These are phyloP conservation scores for Albugo candida DNA, from an alignment of 352 stramenopile species.

Conservation along the genomic window DNA sequence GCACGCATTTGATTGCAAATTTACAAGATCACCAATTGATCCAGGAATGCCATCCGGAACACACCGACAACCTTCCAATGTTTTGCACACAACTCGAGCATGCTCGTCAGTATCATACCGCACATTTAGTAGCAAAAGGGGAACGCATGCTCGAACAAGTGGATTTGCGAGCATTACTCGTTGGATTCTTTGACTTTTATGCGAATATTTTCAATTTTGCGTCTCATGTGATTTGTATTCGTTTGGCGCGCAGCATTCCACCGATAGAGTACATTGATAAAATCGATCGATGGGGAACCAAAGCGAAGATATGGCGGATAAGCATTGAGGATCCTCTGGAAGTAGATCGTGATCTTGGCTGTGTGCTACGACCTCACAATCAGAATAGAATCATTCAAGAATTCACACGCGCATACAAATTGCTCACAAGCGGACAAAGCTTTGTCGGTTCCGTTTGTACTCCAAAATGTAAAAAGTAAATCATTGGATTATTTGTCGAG, in stretches of 20 bases:
- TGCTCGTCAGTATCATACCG: constrained; percentile 21
- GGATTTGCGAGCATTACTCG: constrained; percentile 67
- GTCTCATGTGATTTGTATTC: constrained; percentile 83
- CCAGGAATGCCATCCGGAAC: constrained; percentile 13
- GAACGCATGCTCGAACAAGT: neutral
- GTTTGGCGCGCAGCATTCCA: constrained; percentile 21
- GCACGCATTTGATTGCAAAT: constrained; percentile 83
- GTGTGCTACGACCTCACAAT: constrained; percentile 40
- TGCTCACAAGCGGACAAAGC: constrained; percentile 25
- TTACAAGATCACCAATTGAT: constrained; percentile 73
- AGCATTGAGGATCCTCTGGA: constrained; percentile 78
- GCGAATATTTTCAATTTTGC: constrained; percentile 92
- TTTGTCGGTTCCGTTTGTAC: constrained; percentile 24
- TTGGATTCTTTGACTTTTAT: constrained; percentile 94
- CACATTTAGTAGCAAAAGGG: neutral
- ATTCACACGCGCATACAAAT: constrained; percentile 27
- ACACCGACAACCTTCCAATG: constrained; percentile 23
- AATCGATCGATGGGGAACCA: constrained; percentile 6
- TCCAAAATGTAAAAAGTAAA: neutral
- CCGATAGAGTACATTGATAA: constrained; percentile 12
- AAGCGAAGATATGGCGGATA: constrained; percentile 47
- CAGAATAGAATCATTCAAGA: constrained; percentile 46
- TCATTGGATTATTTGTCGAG: no score
- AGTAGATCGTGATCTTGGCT: constrained; percentile 50
- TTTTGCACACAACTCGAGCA: constrained; percentile 34